These are phyloP conservation scores for Erodium texanum DNA, from an alignment of 441 rosid species.

Conservation along the genomic window DNA sequence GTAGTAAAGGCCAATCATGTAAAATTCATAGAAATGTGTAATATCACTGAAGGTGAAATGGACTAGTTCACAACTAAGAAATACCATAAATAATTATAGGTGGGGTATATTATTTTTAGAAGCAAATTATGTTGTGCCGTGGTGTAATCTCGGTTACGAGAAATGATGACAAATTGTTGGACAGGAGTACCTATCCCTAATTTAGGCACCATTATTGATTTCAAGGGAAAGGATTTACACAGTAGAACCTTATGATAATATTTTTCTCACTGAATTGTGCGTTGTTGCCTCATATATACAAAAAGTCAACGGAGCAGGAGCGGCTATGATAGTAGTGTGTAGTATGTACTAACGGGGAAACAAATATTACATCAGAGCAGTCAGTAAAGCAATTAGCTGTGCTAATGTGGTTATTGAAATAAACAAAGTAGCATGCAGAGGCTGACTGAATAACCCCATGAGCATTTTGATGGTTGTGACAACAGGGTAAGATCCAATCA, in stretches of 20 bases:
- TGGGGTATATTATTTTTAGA: background rate
- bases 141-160: background rate
- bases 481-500: background rate
- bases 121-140: background rate
- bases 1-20: constrained; percentile 21
- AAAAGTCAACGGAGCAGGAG: background rate
- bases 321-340: background rate
- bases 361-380: constrained; percentile 4
- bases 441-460: background rate
- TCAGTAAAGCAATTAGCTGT: background rate
- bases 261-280: background rate
- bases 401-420: background rate
- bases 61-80: background rate
- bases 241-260: background rate
- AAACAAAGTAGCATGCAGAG: background rate
- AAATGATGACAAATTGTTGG: background rate
- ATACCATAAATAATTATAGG: background rate
- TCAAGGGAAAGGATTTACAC: background rate
- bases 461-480: background rate
- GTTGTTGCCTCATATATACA: background rate
- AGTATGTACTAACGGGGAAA: background rate
- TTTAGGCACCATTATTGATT: background rate
- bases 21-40: background rate
- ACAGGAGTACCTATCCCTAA: background rate
- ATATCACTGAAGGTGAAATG: background rate